phyloP scores from a whole-genome alignment of 2,329 filamentous ascomycete species.

The Pestalotiopsis sp. region DNA sequence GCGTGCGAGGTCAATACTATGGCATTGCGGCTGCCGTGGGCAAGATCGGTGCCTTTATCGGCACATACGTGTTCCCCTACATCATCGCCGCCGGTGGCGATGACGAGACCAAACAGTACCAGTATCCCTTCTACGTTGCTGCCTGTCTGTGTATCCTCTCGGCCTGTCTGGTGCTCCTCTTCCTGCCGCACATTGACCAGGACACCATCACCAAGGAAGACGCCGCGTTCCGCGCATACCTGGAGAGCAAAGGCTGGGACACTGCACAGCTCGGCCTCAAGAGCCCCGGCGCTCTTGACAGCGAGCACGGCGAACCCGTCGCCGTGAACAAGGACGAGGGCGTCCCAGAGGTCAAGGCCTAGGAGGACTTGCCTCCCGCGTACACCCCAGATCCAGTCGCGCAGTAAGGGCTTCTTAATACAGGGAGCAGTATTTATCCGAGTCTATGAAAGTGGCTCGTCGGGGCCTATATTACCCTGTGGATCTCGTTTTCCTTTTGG shows the following conservation, averaged over 20 bases:
- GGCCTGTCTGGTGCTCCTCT: constrained; percentile 63
- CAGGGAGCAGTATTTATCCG: not conserved
- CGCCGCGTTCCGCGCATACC: constrained; percentile 69
- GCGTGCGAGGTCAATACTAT: constrained; percentile 76
- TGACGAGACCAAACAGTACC: constrained; percentile 59
- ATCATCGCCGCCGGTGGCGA: constrained; percentile 62
- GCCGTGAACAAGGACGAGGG: not conserved
- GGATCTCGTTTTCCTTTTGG: not conserved
- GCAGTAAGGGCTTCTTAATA: not conserved
- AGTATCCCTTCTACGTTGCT: constrained; percentile 90
- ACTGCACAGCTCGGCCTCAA: constrained; percentile 53
- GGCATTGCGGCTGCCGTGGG: constrained; percentile 71
- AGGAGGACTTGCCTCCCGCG: not conserved
- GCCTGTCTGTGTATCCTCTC: constrained; percentile 75
- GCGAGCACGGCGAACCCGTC: constrained; percentile 4
- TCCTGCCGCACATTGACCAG: constrained; percentile 76
- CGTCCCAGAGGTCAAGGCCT: not conserved
- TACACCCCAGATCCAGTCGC: not conserved
- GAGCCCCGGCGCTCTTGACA: not conserved
- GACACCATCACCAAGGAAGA: constrained; percentile 85
- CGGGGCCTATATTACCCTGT: too few relatives aligned
- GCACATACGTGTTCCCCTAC: constrained; percentile 78
- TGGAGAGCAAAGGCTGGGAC: constrained; percentile 76
- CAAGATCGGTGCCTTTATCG: constrained; percentile 82
- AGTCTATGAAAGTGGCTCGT: too few relatives aligned